Conservation (phyloP, 768 basidiomycete genomes). For the Astraeus odoratus region DNA sequence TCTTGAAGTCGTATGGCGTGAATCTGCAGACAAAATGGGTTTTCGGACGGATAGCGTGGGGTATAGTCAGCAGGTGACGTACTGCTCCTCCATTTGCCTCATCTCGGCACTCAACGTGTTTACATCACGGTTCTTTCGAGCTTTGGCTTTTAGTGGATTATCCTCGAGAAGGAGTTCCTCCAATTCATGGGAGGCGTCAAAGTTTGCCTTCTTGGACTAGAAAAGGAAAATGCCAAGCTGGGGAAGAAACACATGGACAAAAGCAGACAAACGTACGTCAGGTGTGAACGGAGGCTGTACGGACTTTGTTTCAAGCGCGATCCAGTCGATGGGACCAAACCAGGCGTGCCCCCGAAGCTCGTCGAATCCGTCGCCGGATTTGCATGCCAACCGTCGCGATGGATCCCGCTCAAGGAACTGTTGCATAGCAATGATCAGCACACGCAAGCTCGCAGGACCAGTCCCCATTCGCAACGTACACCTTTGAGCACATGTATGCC, state of each 20-base stretch:
- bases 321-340: slow-evolving; percentile 90
- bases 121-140: slow-evolving; percentile 84
- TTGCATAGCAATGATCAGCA: slow-evolving; percentile 5
- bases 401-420: slow-evolving; percentile 88
- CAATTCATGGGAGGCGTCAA: slow-evolving; percentile 96
- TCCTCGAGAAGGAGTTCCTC: slow-evolving; percentile 95
- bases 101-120: slow-evolving; percentile 81
- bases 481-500: slow-evolving; percentile 77
- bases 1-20: slow-evolving; percentile 86
- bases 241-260: slow-evolving; percentile 6
- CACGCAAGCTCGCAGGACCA: slow-evolving; percentile 8
- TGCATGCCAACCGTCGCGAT: slow-evolving; percentile 74
- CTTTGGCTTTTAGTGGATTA: slow-evolving; percentile 92
- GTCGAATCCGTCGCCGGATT: slow-evolving; percentile 71
- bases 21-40: slow-evolving; percentile 46
- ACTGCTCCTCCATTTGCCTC: slow-evolving; percentile 99
- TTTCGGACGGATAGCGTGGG: slow-evolving; percentile 4
- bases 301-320: slow-evolving; percentile 69
- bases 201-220: slow-evolving; percentile 98
- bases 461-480: slow-evolving; percentile 40
- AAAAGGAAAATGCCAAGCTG: slow-evolving; percentile 3
- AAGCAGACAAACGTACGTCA: slow-evolving; percentile 49
- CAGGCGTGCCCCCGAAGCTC: slow-evolving; percentile 78
- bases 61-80: slow-evolving; percentile 18
- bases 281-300: slow-evolving; percentile 81